Conservation (phyloP, 306 rosid species). For the Luffa aegyptiaca region DNA sequence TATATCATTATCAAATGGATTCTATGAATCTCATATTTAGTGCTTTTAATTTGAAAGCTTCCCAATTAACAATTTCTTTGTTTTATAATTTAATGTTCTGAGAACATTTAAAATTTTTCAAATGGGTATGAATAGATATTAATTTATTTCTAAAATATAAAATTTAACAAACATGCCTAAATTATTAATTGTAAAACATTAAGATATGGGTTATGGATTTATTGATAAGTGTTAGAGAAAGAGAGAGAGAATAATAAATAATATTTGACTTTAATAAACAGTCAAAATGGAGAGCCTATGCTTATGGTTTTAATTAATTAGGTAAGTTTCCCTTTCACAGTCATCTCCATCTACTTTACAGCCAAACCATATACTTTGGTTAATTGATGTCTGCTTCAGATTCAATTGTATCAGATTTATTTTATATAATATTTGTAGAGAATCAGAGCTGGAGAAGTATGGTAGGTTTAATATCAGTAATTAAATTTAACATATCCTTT, state of each 20-base stretch:
- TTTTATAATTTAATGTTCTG: not conserved
- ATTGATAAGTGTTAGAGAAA: not conserved
- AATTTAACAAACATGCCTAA: not conserved
- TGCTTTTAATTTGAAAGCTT: not conserved
- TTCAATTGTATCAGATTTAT: not conserved
- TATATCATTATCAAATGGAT: not conserved
- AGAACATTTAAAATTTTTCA: not conserved
- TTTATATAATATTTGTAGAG: not conserved
- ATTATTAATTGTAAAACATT: not conserved
- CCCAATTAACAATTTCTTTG: not conserved
- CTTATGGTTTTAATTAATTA: not conserved
- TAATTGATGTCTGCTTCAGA: not conserved
- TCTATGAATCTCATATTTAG: not conserved
- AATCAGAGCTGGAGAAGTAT: not conserved
- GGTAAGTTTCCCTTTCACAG: not conserved
- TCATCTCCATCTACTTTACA: conserved; percentile 4
- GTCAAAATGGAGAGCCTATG: conserved; percentile 1
- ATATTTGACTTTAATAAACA: not conserved
- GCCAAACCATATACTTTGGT: not conserved
- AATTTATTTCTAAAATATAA: not conserved
- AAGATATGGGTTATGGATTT: not conserved
- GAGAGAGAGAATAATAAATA: not conserved
- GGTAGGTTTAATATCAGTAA: not conserved
- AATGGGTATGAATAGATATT: not conserved
- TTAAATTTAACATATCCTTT: not conserved